Base-by-base conservation (phyloP, 1,284 basidiomycete genomes). In the Cystobasidium sp. region DNA sequence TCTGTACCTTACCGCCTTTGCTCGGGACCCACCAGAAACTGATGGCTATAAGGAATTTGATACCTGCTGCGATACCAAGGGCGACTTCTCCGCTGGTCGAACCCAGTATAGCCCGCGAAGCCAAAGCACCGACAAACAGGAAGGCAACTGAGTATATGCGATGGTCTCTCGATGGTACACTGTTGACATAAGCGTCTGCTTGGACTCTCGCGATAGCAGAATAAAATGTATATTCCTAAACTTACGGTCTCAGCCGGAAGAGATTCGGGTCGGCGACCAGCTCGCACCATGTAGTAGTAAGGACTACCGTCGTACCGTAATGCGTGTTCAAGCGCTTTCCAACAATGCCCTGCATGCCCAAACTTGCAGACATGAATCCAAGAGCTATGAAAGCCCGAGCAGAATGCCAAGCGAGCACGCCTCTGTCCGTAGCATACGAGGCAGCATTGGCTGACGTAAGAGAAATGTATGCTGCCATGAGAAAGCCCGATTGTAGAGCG, bases 281-380 rank as follows among this genome's bases (percentile, higher is more conserved):
- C 20, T 73, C 70, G 63, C 70, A 73, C 70, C 70, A 73, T 22
- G 62, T 73, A 14, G 70, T 74, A 16, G 51, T 53, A n/a, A 37
- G 24, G 5, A 68, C 67, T 52, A 71, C 62, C 39, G 63, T 41
- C 1, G 44, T 66, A 22, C 43, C 52, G n/a, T 37, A 74, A 62
- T 53, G 37, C 24, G 71, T 67, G 59, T 68, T 62, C 67, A 73
- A 46, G 75, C 89, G 84, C 84, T 93, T 93, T 71, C 89, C 91
- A 82, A 92, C 86, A 80, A 93, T 90, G n/a, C 91, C 92, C 82
- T 93, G 89, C 52, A 53, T n/a, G n/a, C 43, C 78, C 16, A 64
- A 43, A 79, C 88, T 90, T 16, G 89, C 88, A 71, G 89, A 90
- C 81, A 92, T 88, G 81, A 92, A 90, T 0, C 86, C 90, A 18